A percentile compares a stretch with the other conserved stretches of the same genome.
Conservation (phyloP, 495 filamentous ascomycete genomes). For the Tuber magnatum region DNA sequence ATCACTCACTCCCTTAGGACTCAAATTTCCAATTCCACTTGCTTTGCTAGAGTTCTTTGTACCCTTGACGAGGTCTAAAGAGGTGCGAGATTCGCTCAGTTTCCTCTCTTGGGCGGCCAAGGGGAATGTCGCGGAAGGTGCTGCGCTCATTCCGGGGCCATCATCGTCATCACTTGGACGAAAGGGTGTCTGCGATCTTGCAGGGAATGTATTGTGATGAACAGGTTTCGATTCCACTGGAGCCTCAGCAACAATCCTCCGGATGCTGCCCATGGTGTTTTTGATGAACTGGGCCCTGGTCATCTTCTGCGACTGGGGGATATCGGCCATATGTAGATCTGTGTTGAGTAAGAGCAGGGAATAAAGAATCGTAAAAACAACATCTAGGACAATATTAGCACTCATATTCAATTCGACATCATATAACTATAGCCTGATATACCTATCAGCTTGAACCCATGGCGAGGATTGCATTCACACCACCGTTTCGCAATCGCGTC, state of each 20-base stretch:
- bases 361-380: constrained; percentile 96
- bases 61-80: constrained; percentile 35
- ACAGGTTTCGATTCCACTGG: constrained; percentile 20
- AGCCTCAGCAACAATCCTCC: constrained; percentile 46
- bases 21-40: constrained; percentile 31
- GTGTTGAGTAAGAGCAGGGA: constrained; percentile 93
- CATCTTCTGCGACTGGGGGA: constrained; percentile 77
- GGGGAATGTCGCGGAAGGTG: constrained; percentile 33
- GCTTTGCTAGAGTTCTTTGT: constrained; percentile 34
- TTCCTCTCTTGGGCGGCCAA: constrained; percentile 22
- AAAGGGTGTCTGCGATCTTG: constrained; percentile 34
- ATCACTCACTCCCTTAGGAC: constrained; percentile 27
- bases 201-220: constrained; percentile 37
- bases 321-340: constrained; percentile 88
- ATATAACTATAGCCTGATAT: constrained; percentile 37
- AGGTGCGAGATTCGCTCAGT: constrained; percentile 27
- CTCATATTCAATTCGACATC: constrained; percentile 9
- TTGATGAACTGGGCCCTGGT: constrained; percentile 87
- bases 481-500: constrained; percentile 79
- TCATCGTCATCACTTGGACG: constrained; percentile 19
- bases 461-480: constrained; percentile 89
- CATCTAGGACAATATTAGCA: constrained; percentile 51
- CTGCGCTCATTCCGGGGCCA: background rate
- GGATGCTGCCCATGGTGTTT: constrained; percentile 89
- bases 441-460: constrained; percentile 89